Base-by-base conservation (phyloP, 768 basidiomycete genomes). In the Lactarius akahatsu region DNA sequence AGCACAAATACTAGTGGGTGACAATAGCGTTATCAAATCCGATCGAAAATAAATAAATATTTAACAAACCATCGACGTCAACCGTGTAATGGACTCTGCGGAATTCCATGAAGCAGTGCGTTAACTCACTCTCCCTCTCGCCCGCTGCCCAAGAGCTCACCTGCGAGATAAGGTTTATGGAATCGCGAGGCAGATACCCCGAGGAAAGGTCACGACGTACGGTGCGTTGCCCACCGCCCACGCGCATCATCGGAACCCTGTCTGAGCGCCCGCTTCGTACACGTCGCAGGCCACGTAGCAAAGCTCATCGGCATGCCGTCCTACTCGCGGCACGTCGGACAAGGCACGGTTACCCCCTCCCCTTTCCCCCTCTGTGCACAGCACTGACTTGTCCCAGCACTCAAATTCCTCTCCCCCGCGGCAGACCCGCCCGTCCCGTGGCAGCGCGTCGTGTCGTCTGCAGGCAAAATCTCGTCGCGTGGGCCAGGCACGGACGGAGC, bases 401-500 rank as follows among this genome's bases (percentile, higher is more conserved):
- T 94, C 58, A 93, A 93, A 72, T 89, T 87, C 70, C 76, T 93
- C 4, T 82, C 85, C 0, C 81, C 85, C 0, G 80, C 82, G 26
- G 79, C 81, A 1, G 79, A 80, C 30, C 87, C 88, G 0, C 86
- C 88, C 8, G 84, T 94, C 1, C 92, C 92, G 0, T 94, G 92
- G 92, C 82, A 93, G 67, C 85, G 92, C 36, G 90, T 94, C 4
- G 79, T 94, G 16, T 82, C 85, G 3, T 81, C 90, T 0, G 81
- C 86, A 0, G 92, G 92, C 1, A 77, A 80, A 1, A 90, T 92
- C 69, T 92, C 92, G 1, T 94, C 92, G 8, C 83, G 94, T 54
- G 93, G 91, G 0, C 92, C 94, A 4, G 90, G 87, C 3, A 94
- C 94, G 3, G 78, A 83, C 47, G 93, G 92, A 2, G 93, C 93